Conservation (phyloP, 176 grass and related monocot species). For the Elaeis guineensis region DNA sequence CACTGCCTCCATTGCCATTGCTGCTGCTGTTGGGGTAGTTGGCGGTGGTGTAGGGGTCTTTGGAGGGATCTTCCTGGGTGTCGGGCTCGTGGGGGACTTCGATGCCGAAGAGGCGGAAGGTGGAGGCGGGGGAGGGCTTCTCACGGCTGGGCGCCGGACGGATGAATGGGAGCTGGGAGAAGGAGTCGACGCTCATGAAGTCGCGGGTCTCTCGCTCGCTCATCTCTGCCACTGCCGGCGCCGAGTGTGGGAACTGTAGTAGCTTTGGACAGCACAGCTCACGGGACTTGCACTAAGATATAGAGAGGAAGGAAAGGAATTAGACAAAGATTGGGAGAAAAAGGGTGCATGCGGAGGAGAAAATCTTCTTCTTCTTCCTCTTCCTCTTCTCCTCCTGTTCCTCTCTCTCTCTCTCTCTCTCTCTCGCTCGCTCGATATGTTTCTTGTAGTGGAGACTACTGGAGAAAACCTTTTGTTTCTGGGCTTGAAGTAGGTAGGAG, state of each 20-base stretch:
- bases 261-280: too few species aligned
- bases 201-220: conserved; percentile 41
- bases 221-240: conserved; percentile 22
- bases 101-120: conserved; percentile 65
- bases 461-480: too few species aligned
- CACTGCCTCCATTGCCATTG: not conserved
- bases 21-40: too few species aligned
- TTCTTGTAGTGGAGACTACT: too few species aligned
- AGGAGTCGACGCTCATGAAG: conserved; percentile 65
- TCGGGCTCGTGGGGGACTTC: conserved; percentile 39
- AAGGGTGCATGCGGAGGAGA: not conserved
- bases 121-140: conserved; percentile 14
- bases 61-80: conserved; percentile 4
- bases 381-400: not conserved
- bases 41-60: conserved; percentile 3
- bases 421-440: not conserved
- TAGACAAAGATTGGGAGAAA: not conserved
- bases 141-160: conserved; percentile 14
- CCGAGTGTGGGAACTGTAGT: too few species aligned
- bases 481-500: not conserved
- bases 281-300: too few species aligned
- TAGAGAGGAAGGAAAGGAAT: not conserved
- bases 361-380: not conserved
- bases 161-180: conserved; percentile 73
- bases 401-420: not conserved